Evolutionary conservation across 2,329 filamentous ascomycete genomes (phyloP).

Genomic region (Amesomyces nigricolor): DNA sequence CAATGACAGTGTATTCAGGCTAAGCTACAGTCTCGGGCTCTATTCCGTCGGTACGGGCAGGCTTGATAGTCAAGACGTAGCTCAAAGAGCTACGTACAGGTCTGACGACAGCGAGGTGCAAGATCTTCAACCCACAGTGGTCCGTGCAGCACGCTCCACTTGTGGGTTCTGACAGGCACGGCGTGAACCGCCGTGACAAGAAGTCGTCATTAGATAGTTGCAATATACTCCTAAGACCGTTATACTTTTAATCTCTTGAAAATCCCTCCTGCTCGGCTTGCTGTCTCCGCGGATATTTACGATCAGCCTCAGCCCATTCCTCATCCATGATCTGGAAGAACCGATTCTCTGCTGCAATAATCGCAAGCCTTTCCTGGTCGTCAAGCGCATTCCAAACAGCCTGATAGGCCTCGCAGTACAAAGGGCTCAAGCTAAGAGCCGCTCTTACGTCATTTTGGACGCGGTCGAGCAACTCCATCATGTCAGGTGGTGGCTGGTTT

Average conservation of each 20-base stretch:
- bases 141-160: too few relatives aligned
- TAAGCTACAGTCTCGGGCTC: too few relatives aligned
- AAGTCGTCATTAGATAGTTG: too few relatives aligned
- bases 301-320: constrained; percentile 6
- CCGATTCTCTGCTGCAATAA: constrained; percentile 2
- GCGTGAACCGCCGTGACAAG: too few relatives aligned
- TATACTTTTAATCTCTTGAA: constrained; percentile 4
- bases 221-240: too few relatives aligned
- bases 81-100: too few relatives aligned
- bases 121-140: too few relatives aligned
- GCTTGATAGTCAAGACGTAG: too few relatives aligned
- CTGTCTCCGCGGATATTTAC: constrained; percentile 7
- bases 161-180: too few relatives aligned
- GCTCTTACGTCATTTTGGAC: not conserved
- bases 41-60: too few relatives aligned
- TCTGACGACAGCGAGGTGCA: too few relatives aligned
- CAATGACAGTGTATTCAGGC: too few relatives aligned
- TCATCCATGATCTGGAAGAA: constrained; percentile 8
- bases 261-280: constrained; percentile 5
- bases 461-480: constrained; percentile 7
- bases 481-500: constrained; percentile 5
- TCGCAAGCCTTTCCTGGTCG: constrained; percentile 14
- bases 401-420: constrained; percentile 2
- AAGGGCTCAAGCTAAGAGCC: not conserved
- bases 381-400: constrained; percentile 13